Evolutionary conservation across 306 rosid species (phyloP), one percentile per base, ranked within the genome.

Genomic region (Inga oerstediana): DNA sequence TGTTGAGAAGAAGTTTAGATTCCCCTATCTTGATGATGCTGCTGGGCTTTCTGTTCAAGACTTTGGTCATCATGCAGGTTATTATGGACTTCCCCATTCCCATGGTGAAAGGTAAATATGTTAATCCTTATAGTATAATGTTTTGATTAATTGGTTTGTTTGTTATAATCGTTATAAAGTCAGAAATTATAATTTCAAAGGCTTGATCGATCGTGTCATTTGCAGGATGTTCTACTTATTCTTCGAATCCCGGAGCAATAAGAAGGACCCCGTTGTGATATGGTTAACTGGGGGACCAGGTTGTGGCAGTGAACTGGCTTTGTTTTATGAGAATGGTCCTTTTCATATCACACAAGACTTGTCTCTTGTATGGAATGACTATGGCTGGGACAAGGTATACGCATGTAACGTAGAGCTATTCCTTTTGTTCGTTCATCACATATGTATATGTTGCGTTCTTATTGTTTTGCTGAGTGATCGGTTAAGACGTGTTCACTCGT

Each of bases 1-100:
- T 32, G 91, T 90, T 2, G 98, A 97, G 82, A 97, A 92, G 81
- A 80, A 73, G 49, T 88, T 94, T 44, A 82, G 24, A 69, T 90
- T 97, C 76, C 97, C 97, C 46, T 44, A 70, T 67, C 79, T 90
- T 73, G 79, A 59, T 22, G 27, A 66, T 32, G 72, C 69, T 46
- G 46, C 85, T 67, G 87, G 84, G 17, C 82, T 93, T 75, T 90
- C 94, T 64, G 86, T 88, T 79, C 41, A 85, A 89, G 95, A 96
- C 3, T 89, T 94, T 54, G 97, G 95, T 54, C 98, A 96, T 83
- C 95, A 90, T 86, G 97, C 99, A 34, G 99, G 99, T 10, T 97
- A 92, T 69, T 92, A 92, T 81, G 35, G 73, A 16, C 98, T 97
- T 85, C 97, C 97, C 30, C 90, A 80, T 71, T 85, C 98, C 52